Evolutionary conservation across 2,329 filamentous ascomycete genomes (phyloP), one percentile per base, ranked within the genome.

Genomic region (Colletotrichum sp.): DNA sequence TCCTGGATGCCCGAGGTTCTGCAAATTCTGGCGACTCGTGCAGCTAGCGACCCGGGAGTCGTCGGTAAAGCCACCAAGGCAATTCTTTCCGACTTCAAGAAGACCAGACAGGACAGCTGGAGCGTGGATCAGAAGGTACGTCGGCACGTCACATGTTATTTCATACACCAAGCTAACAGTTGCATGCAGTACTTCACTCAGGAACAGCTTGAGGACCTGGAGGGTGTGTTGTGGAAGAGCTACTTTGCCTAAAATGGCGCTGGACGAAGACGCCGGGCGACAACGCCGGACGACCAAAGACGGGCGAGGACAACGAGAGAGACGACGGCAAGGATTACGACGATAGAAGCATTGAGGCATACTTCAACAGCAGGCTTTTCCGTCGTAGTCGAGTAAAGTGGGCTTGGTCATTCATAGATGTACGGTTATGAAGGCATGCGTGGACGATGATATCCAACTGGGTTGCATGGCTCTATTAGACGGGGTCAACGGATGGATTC

Each of bases 31-130:
- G 98, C 96, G 8, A 92, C 94, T 44, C 93, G 94, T 79, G 96
- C 98, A 12, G 96, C 96, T 1, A 95, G 92, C 63, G 97, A 99
- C 81, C 93, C 95, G 0, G 97, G 97, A 1, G 93, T 98, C 74
- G 96, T 99, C 71, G 97, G 97, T 4, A 98, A 98, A 86, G 97
- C 96, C 75, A 98, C 98, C 13, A 99, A 99, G 90, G 91, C 91
- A 22, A 96, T 98, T 44, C 88, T 99, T 78, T 96, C 96, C 77
- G 98, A 99, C 82, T 99, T 99, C 89, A 99, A 99, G 88, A 99
- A 99, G 91, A 99, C 97, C 61, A 93, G 97, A 83, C 97, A 99
- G 85, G 97, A 99, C 88, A 99, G 96, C 79, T 99, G 97, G 97
- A 94, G 94, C 81, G 96, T 98, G 76, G 97, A 99, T 87, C 95